Evolutionary conservation across 805 yeast genomes (phyloP).

Genomic region (Starmerella floris): DNA sequence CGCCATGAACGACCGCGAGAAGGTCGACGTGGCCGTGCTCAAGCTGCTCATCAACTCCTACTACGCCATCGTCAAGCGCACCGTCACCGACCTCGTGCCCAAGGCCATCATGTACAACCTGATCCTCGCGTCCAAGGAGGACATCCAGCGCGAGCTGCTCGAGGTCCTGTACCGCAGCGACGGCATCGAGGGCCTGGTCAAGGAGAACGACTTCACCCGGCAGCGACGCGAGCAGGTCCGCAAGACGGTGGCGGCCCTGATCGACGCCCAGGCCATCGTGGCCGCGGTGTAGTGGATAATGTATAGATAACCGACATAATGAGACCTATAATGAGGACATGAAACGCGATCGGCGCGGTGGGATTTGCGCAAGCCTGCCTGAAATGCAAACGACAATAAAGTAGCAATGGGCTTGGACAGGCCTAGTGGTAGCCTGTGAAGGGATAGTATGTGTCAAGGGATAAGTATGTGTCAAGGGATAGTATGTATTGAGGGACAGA

Average conservation of each 20-base stretch:
- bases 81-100: constrained; percentile 86
- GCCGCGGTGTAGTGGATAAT: constrained; percentile 25
- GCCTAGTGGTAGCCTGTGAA: too few species aligned
- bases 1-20: constrained; percentile 81
- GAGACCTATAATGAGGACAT: too few species aligned
- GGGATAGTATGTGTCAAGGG: too few species aligned
- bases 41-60: constrained; percentile 81
- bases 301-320: too few species aligned
- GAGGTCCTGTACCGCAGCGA: constrained; percentile 77
- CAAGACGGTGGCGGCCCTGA: constrained; percentile 87
- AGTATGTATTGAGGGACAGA: too few species aligned
- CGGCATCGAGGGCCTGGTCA: constrained; percentile 57
- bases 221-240: constrained; percentile 89
- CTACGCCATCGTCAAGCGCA: constrained; percentile 81
- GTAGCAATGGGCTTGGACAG: too few species aligned
- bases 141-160: constrained; percentile 79
- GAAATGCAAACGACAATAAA: too few species aligned
- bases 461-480: too few species aligned
- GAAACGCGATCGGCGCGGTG: too few species aligned
- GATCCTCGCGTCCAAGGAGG: constrained; percentile 65
- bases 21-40: constrained; percentile 91
- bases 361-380: too few species aligned
- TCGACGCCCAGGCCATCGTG: constrained; percentile 82
- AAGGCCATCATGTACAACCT: constrained; percentile 89
- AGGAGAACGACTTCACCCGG: constrained; percentile 81